Evolutionary conservation across 176 grass and related monocot species (phyloP).

Genomic region (Triticum timopheevii): DNA sequence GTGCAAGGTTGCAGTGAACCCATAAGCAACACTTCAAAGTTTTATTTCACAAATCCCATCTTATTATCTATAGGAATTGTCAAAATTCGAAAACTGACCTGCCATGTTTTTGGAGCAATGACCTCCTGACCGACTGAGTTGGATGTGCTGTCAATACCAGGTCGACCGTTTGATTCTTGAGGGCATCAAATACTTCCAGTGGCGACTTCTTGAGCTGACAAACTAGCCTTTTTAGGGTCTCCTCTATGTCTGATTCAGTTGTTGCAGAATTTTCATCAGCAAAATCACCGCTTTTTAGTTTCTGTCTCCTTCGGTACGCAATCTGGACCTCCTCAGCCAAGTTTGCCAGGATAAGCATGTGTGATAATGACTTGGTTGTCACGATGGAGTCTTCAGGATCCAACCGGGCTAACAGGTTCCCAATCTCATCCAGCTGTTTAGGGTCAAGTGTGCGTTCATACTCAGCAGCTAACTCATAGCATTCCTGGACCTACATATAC

Average conservation of each 20-base stretch:
- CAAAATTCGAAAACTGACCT: conserved; percentile 50
- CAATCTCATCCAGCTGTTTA: conserved; percentile 68
- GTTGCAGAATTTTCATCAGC: conserved; percentile 82
- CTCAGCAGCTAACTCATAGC: conserved; percentile 85
- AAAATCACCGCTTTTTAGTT: conserved; percentile 93
- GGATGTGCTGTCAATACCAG: conserved; percentile 94
- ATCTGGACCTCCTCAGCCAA: conserved; percentile 98
- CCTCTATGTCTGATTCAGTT: conserved; percentile 92
- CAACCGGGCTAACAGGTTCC: conserved; percentile 63
- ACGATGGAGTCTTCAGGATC: conserved; percentile 88
- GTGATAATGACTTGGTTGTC: conserved; percentile 77
- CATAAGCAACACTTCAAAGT: background rate
- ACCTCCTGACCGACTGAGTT: conserved; percentile 89
- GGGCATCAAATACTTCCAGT: conserved; percentile 77
- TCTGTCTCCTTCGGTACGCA: conserved; percentile 74
- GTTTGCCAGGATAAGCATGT: conserved; percentile 97
- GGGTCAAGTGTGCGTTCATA: conserved; percentile 72
- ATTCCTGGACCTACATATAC: conserved; percentile 82
- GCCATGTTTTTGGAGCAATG: conserved; percentile 92
- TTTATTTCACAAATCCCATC: background rate
- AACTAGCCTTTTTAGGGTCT: conserved; percentile 81
- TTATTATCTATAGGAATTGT: conserved; percentile 7
- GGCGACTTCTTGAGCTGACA: conserved; percentile 70
- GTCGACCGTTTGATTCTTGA: conserved; percentile 88
- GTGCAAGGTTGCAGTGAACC: background rate